A percentile compares a stretch with the other conserved stretches of the same genome.
Evolutionary conservation across 371 early-diverging fungal genomes (phyloP).

Genomic region (Actinomucor elegans): DNA sequence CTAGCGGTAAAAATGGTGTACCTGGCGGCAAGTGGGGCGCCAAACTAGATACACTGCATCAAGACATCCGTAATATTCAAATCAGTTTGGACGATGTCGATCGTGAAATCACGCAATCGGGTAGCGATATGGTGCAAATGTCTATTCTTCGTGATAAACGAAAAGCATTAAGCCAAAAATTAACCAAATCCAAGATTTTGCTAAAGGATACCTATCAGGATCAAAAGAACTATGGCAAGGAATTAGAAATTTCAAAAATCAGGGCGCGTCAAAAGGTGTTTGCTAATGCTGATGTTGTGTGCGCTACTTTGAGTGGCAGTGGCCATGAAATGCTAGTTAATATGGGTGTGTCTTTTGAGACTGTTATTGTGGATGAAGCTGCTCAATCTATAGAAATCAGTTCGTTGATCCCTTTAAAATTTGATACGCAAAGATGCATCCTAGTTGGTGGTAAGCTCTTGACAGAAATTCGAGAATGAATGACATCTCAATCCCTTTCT

Average conservation of each 20-base stretch:
- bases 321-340: constrained; percentile 82
- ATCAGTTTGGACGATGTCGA: constrained; percentile 56
- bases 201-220: constrained; percentile 46
- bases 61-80: constrained; percentile 41
- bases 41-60: constrained; percentile 26
- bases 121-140: constrained; percentile 29
- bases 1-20: constrained; percentile 14
- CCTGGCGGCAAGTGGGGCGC: constrained; percentile 22
- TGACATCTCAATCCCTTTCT: neutral
- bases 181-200: constrained; percentile 33
- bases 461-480: neutral
- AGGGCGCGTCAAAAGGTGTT: constrained; percentile 70
- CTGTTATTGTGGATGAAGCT: constrained; percentile 97
- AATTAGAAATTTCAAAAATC: constrained; percentile 52
- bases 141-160: constrained; percentile 31
- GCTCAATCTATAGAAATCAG: constrained; percentile 95
- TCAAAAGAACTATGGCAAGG: constrained; percentile 43
- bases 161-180: constrained; percentile 25
- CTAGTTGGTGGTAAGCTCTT: constrained; percentile 81
- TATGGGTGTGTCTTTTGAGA: constrained; percentile 66
- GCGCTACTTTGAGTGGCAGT: constrained; percentile 84
- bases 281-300: constrained; percentile 71
- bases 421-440: constrained; percentile 80
- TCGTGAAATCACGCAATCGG: constrained; percentile 39
- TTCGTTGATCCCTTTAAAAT: constrained; percentile 88